Base-by-base conservation (phyloP, 179 eudicot genomes). In the Monotropa hypopitys region DNA sequence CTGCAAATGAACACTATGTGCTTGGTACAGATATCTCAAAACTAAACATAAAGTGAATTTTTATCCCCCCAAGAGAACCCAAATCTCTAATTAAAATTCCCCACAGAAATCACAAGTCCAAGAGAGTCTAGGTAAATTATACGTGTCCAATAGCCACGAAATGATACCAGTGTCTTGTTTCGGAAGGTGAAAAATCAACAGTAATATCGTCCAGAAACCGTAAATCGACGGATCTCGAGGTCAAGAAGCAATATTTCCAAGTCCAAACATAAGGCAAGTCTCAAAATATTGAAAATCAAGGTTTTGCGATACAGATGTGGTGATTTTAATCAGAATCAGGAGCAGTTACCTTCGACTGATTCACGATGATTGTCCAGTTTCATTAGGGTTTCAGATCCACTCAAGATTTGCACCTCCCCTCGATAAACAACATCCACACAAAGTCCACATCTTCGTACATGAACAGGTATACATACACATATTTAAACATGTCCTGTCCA, bases 371-470 rank as follows among this genome's bases (percentile, higher is more conserved):
- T 74, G 72, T 76, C 75, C 62, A 75, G 62, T 70, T 45, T 32
- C 32, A 79, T 76, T 76, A 85, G 82, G 77, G 74, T 79, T 81
- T 70, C 84, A 77, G 81, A 81, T 79, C 86, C 86, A 83, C 77
- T 80, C 76, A 53, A n/a, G 20, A 65, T 63, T 46, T 49, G 70
- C 70, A 74, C 63, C 74, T 51, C 30, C 63, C 68, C 46, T 28
- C 66, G 69, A 63, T 73, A 74, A 74, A 73, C 75, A 56, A 35
- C 78, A 13, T 53, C 54, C 42, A 50, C 65, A 47, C 0, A 57
- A 57, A 23, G 21, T 32, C n/a, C n/a, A n/a, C n/a, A n/a, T n/a
- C n/a, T n/a, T n/a, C n/a, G n/a, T n/a, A n/a, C n/a, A n/a, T n/a
- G n/a, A n/a, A n/a, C n/a, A n/a, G n/a, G n/a, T n/a, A n/a, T n/a